Conservation (phyloP, 2,329 filamentous ascomycete species). For the Verticillium tricorpus region DNA sequence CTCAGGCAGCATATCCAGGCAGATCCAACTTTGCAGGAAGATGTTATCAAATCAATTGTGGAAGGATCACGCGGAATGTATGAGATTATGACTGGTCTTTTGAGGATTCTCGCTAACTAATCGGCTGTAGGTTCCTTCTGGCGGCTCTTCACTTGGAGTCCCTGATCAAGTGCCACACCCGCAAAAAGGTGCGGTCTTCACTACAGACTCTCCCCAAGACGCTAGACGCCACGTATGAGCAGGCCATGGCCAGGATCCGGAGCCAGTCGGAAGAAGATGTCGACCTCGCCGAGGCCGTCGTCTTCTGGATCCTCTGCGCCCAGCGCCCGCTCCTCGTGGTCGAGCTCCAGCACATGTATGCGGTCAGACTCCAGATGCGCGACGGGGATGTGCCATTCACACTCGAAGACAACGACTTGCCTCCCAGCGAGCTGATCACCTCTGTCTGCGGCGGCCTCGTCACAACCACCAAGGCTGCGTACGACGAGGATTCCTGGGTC, state of each 20-base stretch:
- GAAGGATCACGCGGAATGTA: too few relatives aligned
- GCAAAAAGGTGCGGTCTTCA: not conserved
- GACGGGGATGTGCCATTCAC: not conserved
- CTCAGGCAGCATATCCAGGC: not conserved
- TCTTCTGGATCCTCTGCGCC: slow-evolving; percentile 1
- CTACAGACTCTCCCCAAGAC: not conserved
- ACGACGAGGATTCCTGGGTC: too few relatives aligned
- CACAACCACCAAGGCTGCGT: not conserved
- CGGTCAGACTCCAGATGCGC: not conserved
- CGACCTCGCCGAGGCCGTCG: slow-evolving; percentile 1
- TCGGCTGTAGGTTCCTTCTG: not conserved
- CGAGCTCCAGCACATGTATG: slow-evolving; percentile 3
- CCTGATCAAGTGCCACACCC: not conserved
- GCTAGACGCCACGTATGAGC: slow-evolving; percentile 3
- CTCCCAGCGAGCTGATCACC: not conserved
- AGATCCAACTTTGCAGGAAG: not conserved
- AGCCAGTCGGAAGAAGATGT: slow-evolving; percentile 1
- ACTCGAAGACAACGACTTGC: slow-evolving; percentile 1
- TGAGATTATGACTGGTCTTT: too few relatives aligned
- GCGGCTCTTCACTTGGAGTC: slow-evolving; percentile 2
- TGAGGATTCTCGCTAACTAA: too few relatives aligned
- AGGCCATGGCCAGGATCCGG: slow-evolving; percentile 1
- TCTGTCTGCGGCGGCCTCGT: slow-evolving; percentile 1
- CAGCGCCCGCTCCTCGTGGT: not conserved
- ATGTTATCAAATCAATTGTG: too few relatives aligned